phyloP scores from a whole-genome alignment of 371 early-diverging fungal species.

The Rhizopus delemar region DNA sequence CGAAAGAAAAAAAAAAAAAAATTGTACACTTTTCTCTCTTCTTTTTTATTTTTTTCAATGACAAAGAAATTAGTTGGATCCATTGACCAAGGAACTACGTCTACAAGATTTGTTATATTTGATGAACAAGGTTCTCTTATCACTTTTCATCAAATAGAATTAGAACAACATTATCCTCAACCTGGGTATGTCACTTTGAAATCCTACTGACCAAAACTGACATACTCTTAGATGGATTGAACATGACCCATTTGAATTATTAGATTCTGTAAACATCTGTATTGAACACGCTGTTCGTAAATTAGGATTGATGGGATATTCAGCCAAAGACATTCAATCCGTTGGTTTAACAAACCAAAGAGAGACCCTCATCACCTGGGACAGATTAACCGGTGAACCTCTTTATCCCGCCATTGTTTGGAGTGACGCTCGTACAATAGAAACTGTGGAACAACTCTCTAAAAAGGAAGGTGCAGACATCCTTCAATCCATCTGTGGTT shows the following conservation, averaged over 20 bases:
- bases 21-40: not conserved
- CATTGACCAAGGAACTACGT: conserved; percentile 94
- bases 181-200: conserved; percentile 62
- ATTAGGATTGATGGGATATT: conserved; percentile 62
- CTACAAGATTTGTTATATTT: conserved; percentile 90
- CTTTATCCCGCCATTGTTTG: conserved; percentile 93
- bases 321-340: conserved; percentile 64
- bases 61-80: conserved; percentile 67
- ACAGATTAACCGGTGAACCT: conserved; percentile 77
- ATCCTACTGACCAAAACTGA: too few species aligned
- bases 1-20: not conserved
- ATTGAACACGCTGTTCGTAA: conserved; percentile 70
- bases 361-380: conserved; percentile 94
- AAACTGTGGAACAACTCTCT: conserved; percentile 67
- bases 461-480: conserved; percentile 48
- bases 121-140: conserved; percentile 73
- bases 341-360: conserved; percentile 96
- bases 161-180: conserved; percentile 71
- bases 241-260: conserved; percentile 82
- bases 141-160: conserved; percentile 78
- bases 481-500: conserved; percentile 69
- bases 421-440: conserved; percentile 87
- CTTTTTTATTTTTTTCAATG: conserved; percentile 7
- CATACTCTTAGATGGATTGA: conserved; percentile 76
- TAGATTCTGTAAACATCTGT: conserved; percentile 73